phyloP scores from a whole-genome alignment of 2,329 filamentous ascomycete species.

The Neophaeococcomyces aloes region DNA sequence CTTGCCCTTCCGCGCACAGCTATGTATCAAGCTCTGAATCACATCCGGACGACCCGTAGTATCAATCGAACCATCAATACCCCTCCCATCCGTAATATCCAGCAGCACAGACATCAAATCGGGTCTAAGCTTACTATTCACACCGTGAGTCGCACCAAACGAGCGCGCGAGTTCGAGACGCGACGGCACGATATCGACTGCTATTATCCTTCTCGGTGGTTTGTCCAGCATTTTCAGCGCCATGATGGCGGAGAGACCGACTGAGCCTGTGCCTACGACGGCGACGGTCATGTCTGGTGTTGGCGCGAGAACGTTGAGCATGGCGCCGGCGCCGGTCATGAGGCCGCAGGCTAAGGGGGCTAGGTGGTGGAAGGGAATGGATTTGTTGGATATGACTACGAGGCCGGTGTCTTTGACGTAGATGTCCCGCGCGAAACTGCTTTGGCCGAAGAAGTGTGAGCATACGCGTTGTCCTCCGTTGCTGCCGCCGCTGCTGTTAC shows the following conservation, averaged over 20 bases:
- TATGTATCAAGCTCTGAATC: conserved; percentile 17
- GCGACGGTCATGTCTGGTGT: conserved; percentile 21
- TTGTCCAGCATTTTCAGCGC: conserved; percentile 22
- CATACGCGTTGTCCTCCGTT: conserved; percentile 12
- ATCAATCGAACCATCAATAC: conserved; percentile 19
- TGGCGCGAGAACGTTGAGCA: conserved; percentile 20
- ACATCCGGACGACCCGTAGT: conserved; percentile 16
- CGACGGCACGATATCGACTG: conserved; percentile 35
- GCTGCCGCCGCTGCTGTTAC: too few species aligned
- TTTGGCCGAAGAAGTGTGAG: conserved; percentile 25
- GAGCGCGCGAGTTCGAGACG: conserved; percentile 35
- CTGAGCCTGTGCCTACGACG: conserved; percentile 26
- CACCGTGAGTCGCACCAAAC: conserved; percentile 35
- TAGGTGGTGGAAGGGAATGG: conserved; percentile 17
- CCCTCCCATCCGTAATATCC: conserved; percentile 20
- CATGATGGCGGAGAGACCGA: conserved; percentile 28
- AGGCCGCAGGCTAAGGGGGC: conserved; percentile 25
- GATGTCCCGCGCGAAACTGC: conserved; percentile 23
- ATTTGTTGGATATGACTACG: conserved; percentile 19
- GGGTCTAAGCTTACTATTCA: conserved; percentile 26
- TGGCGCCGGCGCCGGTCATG: conserved; percentile 26
- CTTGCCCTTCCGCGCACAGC: conserved; percentile 19
- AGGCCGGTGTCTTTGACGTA: conserved; percentile 21
- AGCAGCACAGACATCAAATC: conserved; percentile 25
- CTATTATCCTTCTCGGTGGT: conserved; percentile 30